phyloP scores from a whole-genome alignment of 208 protist species.

The Leishmania martiniquensis region DNA sequence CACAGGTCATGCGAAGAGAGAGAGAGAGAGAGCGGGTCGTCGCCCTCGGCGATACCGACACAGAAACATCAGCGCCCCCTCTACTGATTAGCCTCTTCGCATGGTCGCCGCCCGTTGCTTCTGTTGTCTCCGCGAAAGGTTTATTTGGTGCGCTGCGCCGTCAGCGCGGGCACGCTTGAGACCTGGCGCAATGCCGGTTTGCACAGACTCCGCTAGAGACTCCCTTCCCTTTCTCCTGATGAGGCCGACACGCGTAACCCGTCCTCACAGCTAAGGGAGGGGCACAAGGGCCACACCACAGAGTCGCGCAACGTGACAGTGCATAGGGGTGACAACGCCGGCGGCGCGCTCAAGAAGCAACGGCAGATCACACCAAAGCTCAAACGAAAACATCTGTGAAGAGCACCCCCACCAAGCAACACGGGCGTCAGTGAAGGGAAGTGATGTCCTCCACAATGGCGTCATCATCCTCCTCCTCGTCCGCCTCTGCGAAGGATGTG shows the following conservation, averaged over 20 bases:
- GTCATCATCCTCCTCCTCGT: constrained; percentile 28
- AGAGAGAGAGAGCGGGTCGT: not conserved
- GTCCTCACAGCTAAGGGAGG: not conserved
- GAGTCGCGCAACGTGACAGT: not conserved
- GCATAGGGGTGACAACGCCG: not conserved
- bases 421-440: constrained; percentile 2
- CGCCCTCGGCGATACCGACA: not conserved
- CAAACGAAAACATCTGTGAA: not conserved
- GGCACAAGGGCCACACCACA: not conserved
- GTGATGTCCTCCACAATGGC: constrained; percentile 62
- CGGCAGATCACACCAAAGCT: not conserved
- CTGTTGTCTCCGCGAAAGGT: not conserved
- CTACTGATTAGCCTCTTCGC: no score
- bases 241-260: not conserved
- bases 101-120: not conserved
- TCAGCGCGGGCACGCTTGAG: not conserved
- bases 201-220: not conserved
- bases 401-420: not conserved
- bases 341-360: not conserved
- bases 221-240: not conserved
- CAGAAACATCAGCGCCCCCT: not conserved
- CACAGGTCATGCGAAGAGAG: not conserved
- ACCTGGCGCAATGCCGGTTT: not conserved
- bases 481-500: not conserved
- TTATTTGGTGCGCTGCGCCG: not conserved